phyloP scores from a whole-genome alignment of 139 green algal species.

The Diplosphaera chodatii region DNA sequence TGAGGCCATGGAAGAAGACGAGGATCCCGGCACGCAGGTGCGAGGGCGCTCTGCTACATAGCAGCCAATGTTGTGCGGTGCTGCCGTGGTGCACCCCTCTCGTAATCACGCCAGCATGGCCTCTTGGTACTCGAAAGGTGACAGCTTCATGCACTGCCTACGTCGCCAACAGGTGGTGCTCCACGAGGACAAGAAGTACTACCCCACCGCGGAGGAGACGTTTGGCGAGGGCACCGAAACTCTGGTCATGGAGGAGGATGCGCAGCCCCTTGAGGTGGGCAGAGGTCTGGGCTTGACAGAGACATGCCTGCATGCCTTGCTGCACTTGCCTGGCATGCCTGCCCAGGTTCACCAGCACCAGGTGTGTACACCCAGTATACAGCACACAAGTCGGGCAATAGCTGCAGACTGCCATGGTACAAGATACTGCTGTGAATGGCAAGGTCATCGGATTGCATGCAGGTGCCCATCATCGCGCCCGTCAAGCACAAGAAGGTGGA shows the following conservation, averaged over 20 bases:
- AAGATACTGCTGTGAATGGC: neutral
- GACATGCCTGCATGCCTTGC: too few relatives aligned
- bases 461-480: slow-evolving; percentile 90
- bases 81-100: too few relatives aligned
- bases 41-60: too few relatives aligned
- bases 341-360: too few relatives aligned
- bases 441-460: neutral
- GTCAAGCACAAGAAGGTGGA: slow-evolving; percentile 69
- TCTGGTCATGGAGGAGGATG: slow-evolving; percentile 97
- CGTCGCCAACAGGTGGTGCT: slow-evolving; percentile 86
- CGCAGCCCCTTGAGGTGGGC: slow-evolving; percentile 84
- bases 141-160: too few relatives aligned
- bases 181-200: slow-evolving; percentile 99
- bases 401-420: neutral
- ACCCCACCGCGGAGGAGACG: slow-evolving; percentile 89
- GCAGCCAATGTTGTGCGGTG: too few relatives aligned
- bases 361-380: too few relatives aligned
- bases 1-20: slow-evolving; percentile 25
- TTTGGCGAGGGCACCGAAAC: slow-evolving; percentile 89
- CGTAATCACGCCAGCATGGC: too few relatives aligned
- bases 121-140: too few relatives aligned
- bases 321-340: too few relatives aligned
- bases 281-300: too few relatives aligned
- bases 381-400: too few relatives aligned
- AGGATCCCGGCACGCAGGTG: slow-evolving; percentile 37